Evolutionary conservation across 2,329 filamentous ascomycete genomes (phyloP).

Genomic region (Penicillium sp.): DNA sequence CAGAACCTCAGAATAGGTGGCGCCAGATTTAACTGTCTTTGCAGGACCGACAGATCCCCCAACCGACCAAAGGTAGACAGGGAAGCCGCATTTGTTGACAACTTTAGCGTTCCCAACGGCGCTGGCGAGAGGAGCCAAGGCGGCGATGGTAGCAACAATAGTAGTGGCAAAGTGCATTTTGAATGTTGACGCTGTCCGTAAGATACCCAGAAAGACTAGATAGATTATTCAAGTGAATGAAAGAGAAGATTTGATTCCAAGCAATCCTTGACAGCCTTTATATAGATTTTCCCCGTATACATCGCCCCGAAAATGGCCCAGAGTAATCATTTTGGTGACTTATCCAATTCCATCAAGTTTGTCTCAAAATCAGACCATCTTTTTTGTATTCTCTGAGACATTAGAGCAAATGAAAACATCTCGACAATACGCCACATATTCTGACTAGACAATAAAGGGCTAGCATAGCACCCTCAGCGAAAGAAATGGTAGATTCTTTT

Average conservation of each 20-base stretch:
- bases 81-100: slow-evolving; percentile 42
- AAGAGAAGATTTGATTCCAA: no score
- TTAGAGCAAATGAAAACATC: background rate
- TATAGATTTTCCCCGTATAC: no score
- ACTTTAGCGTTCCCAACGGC: slow-evolving; percentile 45
- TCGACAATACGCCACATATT: background rate
- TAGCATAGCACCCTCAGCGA: background rate
- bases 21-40: slow-evolving; percentile 36
- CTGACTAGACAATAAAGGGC: background rate
- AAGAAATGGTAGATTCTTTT: background rate
- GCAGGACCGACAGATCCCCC: slow-evolving; percentile 36
- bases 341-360: no score
- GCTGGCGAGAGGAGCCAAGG: slow-evolving; percentile 36
- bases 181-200: background rate
- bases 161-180: slow-evolving; percentile 39
- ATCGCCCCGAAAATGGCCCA: no score
- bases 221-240: no score
- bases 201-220: no score
- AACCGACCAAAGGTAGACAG: slow-evolving; percentile 37
- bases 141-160: slow-evolving; percentile 34
- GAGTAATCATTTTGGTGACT: no score
- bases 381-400: background rate
- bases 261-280: no score
- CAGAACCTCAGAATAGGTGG: slow-evolving; percentile 41
- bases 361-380: no score